Conservation (phyloP, 2,329 filamentous ascomycete species). For the Keithomyces neogunnii region DNA sequence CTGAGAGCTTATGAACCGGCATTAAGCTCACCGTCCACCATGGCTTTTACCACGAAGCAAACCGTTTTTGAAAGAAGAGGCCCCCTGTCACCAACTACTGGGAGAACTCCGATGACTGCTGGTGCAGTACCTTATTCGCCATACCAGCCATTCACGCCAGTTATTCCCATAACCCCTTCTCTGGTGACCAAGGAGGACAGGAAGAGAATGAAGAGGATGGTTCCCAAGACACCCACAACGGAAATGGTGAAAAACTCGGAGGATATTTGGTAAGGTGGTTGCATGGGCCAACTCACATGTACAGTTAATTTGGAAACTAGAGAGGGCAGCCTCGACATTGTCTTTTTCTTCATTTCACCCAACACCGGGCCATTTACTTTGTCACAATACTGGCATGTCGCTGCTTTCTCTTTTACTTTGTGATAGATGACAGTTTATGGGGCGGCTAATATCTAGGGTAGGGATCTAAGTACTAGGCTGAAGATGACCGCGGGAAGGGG, state of each 20-base stretch:
- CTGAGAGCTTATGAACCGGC: conserved; percentile 55
- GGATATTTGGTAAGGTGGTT: conserved; percentile 53
- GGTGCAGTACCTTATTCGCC: conserved; percentile 63
- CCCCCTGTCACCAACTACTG: conserved; percentile 46
- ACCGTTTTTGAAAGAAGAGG: conserved; percentile 53
- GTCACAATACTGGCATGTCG: neutral
- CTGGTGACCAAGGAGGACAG: conserved; percentile 63
- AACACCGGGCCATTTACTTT: neutral
- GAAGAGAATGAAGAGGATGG: conserved; percentile 57
- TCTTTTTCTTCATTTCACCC: conserved; percentile 1
- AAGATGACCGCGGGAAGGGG: too few relatives aligned
- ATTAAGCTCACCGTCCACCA: conserved; percentile 39
- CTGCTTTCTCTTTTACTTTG: conserved; percentile 7
- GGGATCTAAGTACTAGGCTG: neutral
- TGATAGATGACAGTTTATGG: neutral
- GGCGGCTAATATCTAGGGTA: neutral
- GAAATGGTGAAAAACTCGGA: conserved; percentile 54
- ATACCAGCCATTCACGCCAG: conserved; percentile 70
- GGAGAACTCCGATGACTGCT: conserved; percentile 54
- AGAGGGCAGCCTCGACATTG: neutral
- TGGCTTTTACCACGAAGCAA: conserved; percentile 47
- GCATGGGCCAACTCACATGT: neutral
- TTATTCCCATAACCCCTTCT: conserved; percentile 69
- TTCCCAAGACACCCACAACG: conserved; percentile 54
- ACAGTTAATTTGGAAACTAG: neutral